Conservation (phyloP, 257 asterid genomes). For the Linaria vulgaris region DNA sequence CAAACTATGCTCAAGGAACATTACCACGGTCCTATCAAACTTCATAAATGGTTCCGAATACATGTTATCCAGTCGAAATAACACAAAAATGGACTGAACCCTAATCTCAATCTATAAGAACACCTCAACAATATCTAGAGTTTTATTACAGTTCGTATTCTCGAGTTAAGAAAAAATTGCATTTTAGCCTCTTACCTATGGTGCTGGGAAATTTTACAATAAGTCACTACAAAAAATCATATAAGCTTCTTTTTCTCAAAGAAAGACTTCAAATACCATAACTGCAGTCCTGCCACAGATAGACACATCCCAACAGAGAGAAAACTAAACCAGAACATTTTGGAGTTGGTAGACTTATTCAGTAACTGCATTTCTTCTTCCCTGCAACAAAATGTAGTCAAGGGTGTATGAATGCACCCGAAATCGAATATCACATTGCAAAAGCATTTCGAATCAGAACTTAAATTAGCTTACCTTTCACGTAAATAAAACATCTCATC, state of each 20-base stretch:
- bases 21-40: too few species aligned
- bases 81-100: background rate
- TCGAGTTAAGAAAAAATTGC: background rate
- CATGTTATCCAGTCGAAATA: background rate
- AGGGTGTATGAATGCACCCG: background rate
- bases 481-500: constrained; percentile 86
- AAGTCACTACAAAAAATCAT: constrained; percentile 24
- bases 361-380: constrained; percentile 81
- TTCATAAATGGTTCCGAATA: too few species aligned
- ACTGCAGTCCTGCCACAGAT: constrained; percentile 72
- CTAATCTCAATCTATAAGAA: background rate
- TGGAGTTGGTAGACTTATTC: constrained; percentile 65
- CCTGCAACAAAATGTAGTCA: constrained; percentile 35
- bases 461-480: constrained; percentile 49
- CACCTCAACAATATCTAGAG: background rate
- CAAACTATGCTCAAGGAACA: too few species aligned
- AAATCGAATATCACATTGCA: background rate
- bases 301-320: constrained; percentile 56
- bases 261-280: constrained; percentile 78
- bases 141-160: constrained; percentile 1
- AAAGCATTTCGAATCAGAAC: background rate
- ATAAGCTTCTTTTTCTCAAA: constrained; percentile 89
- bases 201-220: constrained; percentile 17
- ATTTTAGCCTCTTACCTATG: background rate
- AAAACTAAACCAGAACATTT: constrained; percentile 70